Base-by-base conservation (phyloP, 805 yeast genomes). In the Maudiozyma saulgeensis region DNA sequence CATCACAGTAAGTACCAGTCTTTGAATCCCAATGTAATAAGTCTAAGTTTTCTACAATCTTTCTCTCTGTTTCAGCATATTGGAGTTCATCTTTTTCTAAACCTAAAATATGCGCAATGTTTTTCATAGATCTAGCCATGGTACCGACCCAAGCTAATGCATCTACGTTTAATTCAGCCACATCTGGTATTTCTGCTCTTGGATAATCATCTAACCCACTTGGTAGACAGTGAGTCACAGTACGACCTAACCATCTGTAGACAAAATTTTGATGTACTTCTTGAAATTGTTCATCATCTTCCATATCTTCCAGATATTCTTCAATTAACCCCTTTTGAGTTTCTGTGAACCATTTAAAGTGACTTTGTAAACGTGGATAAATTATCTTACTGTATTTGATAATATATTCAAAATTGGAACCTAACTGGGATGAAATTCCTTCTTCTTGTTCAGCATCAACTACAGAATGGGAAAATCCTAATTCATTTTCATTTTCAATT, bases 191-290 rank as follows among this genome's bases (percentile, higher is more conserved):
- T 26, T 72, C 69, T 1, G 89, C 83, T 53, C 99, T 78, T 35
- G 99, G 99, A 61, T 90, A 93, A 62, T 93, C 99, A 66, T 93
- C 99, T 37, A 93, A 65, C 0, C 99, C 99, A 66, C 95, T 84
- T 8, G 99, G 93, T 47, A 91, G 72, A 63, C 96, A 86, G 59
- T 87, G 96, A 3, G 82, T 77, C 19, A 74, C 70, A 0, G 96
- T 86, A 56, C 98, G 79, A 5, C 98, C 99, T 51, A 88, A 77
- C 99, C 99, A 93, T 63, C 96, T 75, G 64, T 84, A 93, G 0
- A 81, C 85, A 62, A 89, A 96, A 7, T 64, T 61, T 21, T 62
- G 52, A 4, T 82, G 74, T 19, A 73, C 68, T 18, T 74, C 68
- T 9, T 71, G 69, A 54, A 52, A 49, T 8, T 62, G 45, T 3